phyloP scores from a whole-genome alignment of 768 basidiomycete genomes.

The Termitomyces sp. region DNA sequence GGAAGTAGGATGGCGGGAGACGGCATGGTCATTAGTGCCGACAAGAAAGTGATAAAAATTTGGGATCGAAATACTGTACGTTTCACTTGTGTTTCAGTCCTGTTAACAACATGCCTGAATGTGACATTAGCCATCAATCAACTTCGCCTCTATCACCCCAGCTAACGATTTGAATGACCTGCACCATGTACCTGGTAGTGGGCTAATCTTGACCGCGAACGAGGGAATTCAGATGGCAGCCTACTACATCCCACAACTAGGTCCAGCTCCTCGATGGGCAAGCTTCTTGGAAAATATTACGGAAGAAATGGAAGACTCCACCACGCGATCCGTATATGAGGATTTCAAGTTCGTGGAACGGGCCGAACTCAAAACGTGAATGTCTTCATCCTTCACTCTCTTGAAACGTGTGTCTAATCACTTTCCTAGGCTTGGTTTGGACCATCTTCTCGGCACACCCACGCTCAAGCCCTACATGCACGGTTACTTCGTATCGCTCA shows the following conservation, averaged over 20 bases:
- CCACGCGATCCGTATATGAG: conserved; percentile 76
- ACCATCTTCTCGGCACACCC: conserved; percentile 91
- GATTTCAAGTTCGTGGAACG: conserved; percentile 98
- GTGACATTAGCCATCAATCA: conserved; percentile 61
- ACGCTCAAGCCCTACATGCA: conserved; percentile 99
- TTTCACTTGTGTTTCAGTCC: conserved; percentile 7
- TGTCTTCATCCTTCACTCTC: conserved; percentile 17
- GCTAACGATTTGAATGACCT: conserved; percentile 86
- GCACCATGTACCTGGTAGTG: conserved; percentile 86
- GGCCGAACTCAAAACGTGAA: conserved; percentile 78
- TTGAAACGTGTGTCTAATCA: not conserved
- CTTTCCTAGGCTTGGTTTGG: conserved; percentile 74
- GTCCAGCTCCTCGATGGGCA: conserved; percentile 95
- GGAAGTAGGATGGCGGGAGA: conserved; percentile 81
- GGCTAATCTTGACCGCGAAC: conserved; percentile 88
- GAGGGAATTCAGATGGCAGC: conserved; percentile 96
- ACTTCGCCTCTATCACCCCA: conserved; percentile 92
- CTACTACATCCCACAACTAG: conserved; percentile 94
- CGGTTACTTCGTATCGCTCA: conserved; percentile 95
- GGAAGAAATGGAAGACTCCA: conserved; percentile 95
- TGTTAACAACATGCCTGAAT: conserved; percentile 4
- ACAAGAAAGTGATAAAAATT: conserved; percentile 96
- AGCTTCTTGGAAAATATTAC: conserved; percentile 98
- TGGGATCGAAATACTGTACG: conserved; percentile 87
- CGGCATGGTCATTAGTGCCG: conserved; percentile 86